Base-by-base conservation (phyloP, 768 basidiomycete species). In the Exidia glandulosa region DNA sequence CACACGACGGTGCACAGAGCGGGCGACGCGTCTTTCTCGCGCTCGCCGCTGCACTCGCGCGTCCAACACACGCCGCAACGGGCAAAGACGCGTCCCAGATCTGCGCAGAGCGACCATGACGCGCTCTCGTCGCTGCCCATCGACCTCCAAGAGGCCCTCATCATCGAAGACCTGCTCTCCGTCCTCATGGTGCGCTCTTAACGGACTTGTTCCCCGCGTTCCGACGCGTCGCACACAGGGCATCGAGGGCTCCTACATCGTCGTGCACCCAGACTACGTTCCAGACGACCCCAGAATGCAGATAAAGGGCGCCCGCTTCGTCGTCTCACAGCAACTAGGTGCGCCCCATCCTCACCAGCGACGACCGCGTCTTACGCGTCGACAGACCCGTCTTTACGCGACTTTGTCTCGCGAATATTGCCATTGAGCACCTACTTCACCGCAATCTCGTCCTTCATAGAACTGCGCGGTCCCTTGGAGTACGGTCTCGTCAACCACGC, bases 401-500 rank as follows among this genome's bases (percentile, higher is more conserved):
- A 94, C 64, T 76, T 97, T 2, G 88, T 92, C 0, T 86, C 90
- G 65, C 81, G 94, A n/a, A 82, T 98, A 58, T 73, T 99, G 12
- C 95, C 94, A 1, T 75, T 98, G 9, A 94, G 92, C 19, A 94
- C 87, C 13, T 94, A 92, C 71, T 97, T 94, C 70, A 97, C 94
- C 7, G 89, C 91, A 2, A 90, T 97, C 62, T 84, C 85, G 19
- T 86, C 93, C 0, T 98, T 97, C 64, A 81, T 98, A 56, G 90
- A 96, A 67, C 82, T 85, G 60, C 81, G 93, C 57, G 90, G 89
- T 63, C 85, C 88, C 64, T 79, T 94, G 23, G 90, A 94, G 66
- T 94, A 82, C 64, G 96, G 96, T 1, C 83, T 94, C 37, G 93
- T 97, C 50, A 96, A 94, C 66, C 96, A 98, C 66, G 96, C 95